Conservation (phyloP, 73 alveolate species). For the Loxodes magnus region DNA sequence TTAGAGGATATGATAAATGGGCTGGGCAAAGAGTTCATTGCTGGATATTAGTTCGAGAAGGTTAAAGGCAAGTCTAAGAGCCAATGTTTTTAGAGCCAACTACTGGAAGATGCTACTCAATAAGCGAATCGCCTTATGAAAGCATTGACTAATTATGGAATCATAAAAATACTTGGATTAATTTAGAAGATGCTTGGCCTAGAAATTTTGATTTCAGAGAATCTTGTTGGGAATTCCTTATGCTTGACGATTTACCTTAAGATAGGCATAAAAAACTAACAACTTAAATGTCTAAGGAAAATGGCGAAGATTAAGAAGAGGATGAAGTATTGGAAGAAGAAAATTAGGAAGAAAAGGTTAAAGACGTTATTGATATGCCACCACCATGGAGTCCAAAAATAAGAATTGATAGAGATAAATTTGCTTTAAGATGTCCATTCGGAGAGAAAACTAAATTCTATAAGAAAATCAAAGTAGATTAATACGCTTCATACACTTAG, state of each 20-base stretch:
- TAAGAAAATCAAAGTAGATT: slow-evolving; percentile 72
- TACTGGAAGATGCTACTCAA: slow-evolving; percentile 83
- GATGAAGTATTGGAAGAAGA: slow-evolving; percentile 48
- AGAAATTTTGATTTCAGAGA: slow-evolving; percentile 56
- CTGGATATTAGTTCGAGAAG: slow-evolving; percentile 90
- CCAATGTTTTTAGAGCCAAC: slow-evolving; percentile 91
- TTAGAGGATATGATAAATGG: slow-evolving; percentile 63
- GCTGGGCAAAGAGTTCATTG: slow-evolving; percentile 80
- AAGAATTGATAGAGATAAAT: slow-evolving; percentile 62
- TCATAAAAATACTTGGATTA: slow-evolving; percentile 90
- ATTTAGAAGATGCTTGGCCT: slow-evolving; percentile 67
- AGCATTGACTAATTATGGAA: slow-evolving; percentile 88
- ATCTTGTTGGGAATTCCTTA: slow-evolving; percentile 89
- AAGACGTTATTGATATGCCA: slow-evolving; percentile 82
- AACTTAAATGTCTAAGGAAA: slow-evolving; percentile 37
- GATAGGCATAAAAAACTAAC: slow-evolving; percentile 29
- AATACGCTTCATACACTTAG: slow-evolving; percentile 66
- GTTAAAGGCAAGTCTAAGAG: slow-evolving; percentile 59
- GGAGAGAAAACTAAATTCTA: slow-evolving; percentile 77
- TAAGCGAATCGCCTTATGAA: slow-evolving; percentile 71
- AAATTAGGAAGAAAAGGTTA: slow-evolving; percentile 28
- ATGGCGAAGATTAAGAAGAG: slow-evolving; percentile 46
- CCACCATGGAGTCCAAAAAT: slow-evolving; percentile 91
- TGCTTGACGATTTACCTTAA: slow-evolving; percentile 54
- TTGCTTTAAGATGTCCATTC: slow-evolving; percentile 68